These are phyloP conservation scores for Sphenostylis stenocarpa DNA, from an alignment of 306 rosid species.

Conservation along the genomic window DNA sequence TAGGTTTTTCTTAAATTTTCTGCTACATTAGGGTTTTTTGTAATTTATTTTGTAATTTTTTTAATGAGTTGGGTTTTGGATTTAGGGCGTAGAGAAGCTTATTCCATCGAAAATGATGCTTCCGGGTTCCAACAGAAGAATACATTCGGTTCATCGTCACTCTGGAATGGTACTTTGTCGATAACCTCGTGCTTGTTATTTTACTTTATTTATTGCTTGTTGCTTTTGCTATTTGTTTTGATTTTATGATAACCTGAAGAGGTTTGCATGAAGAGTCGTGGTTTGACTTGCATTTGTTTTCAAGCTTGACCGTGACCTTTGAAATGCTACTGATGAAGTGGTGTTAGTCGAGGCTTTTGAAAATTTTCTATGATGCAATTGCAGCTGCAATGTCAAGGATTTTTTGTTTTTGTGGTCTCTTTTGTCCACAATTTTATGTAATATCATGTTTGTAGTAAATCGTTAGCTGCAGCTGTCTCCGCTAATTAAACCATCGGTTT, in stretches of 20 bases:
- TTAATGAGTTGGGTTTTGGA: constrained; percentile 15
- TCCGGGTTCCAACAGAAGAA: constrained; percentile 94
- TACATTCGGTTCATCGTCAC: constrained; percentile 91
- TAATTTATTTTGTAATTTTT: not conserved
- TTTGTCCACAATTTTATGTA: not conserved
- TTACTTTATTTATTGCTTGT: not conserved
- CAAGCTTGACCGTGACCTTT: not conserved
- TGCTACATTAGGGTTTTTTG: not conserved
- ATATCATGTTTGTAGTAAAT: not conserved
- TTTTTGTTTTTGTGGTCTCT: not conserved
- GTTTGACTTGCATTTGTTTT: not conserved
- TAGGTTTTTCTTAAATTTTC: constrained; percentile 21
- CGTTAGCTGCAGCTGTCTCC: not conserved
- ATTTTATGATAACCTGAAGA: not conserved
- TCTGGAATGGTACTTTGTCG: constrained; percentile 78
- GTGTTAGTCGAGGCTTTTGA: not conserved
- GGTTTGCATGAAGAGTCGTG: not conserved
- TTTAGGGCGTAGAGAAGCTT: constrained; percentile 93
- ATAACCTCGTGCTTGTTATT: not conserved
- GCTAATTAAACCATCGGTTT: not conserved
- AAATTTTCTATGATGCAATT: not conserved
- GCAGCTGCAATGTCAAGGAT: not conserved
- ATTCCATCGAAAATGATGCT: constrained; percentile 97
- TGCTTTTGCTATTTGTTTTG: not conserved
- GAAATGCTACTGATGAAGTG: constrained; percentile 14